phyloP scores from a whole-genome alignment of 371 early-diverging fungal genomes.

The Rhizomucor pusillus region DNA sequence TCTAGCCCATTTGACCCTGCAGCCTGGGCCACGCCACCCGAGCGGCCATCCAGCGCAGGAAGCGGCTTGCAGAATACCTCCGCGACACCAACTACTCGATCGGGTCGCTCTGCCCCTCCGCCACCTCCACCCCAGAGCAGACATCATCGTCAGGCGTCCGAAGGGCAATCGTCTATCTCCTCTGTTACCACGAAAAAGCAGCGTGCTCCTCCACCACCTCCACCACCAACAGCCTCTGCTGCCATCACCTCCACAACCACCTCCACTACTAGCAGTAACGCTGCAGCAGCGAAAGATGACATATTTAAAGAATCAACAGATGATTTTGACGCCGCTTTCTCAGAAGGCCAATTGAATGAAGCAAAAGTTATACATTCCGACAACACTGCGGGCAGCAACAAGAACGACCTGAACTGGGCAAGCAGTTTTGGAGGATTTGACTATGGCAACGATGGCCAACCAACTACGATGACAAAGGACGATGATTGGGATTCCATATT shows the following conservation, averaged over 20 bases:
- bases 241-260: conserved; percentile 11
- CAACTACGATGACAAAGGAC: conserved; percentile 12
- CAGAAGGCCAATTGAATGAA: conserved; percentile 28
- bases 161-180: conserved; percentile 12
- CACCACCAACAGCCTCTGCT: conserved; percentile 13
- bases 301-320: conserved; percentile 5
- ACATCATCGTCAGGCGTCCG: conserved; percentile 34
- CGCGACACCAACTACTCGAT: conserved; percentile 3
- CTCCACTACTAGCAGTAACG: conserved; percentile 3
- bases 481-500: conserved; percentile 49
- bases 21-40: conserved; percentile 20
- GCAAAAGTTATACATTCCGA: conserved; percentile 26
- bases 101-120: conserved; percentile 21
- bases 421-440: conserved; percentile 35
- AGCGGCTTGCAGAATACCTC: neutral
- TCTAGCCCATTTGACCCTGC: conserved; percentile 21
- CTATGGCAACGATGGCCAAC: conserved; percentile 10
- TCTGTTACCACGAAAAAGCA: conserved; percentile 16
- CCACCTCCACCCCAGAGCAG: conserved; percentile 50
- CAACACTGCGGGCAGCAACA: conserved; percentile 3
- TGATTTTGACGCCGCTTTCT: conserved; percentile 32
- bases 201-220: conserved; percentile 26
- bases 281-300: neutral
- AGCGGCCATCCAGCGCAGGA: conserved; percentile 2
- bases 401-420: conserved; percentile 23